Conservation (phyloP, 495 filamentous ascomycete genomes). For the Hypoxylon rickii region DNA sequence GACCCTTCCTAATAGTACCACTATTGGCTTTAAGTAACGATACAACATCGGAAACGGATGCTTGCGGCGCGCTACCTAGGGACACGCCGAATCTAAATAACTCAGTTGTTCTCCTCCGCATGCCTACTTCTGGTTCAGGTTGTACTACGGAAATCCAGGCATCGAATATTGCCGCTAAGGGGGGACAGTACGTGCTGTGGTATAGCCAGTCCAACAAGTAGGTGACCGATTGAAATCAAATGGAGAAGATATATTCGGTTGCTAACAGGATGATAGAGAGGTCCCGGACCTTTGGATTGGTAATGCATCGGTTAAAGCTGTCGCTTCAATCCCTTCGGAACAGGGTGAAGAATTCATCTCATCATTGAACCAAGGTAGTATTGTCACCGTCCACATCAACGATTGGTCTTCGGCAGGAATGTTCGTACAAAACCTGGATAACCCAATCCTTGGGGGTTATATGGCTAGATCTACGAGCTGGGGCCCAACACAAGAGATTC, state of each 20-base stretch:
- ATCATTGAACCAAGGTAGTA: constrained; percentile 33
- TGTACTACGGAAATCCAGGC: constrained; percentile 50
- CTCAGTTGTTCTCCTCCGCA: constrained; percentile 54
- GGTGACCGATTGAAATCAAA: no score
- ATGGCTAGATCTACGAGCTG: constrained; percentile 54
- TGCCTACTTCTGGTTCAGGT: constrained; percentile 34
- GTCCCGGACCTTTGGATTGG: constrained; percentile 24
- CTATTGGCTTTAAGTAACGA: constrained; percentile 53
- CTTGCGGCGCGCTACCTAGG: constrained; percentile 47
- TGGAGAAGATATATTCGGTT: no score
- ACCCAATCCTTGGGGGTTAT: constrained; percentile 43
- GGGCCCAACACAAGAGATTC: constrained; percentile 57
- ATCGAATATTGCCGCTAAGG: constrained; percentile 48
- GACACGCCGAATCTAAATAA: constrained; percentile 50
- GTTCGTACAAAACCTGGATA: constrained; percentile 35
- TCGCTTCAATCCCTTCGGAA: constrained; percentile 43
- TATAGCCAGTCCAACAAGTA: constrained; percentile 37
- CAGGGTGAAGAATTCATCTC: constrained; percentile 46
- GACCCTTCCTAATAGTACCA: constrained; percentile 13
- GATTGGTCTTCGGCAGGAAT: constrained; percentile 36
- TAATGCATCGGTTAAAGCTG: constrained; percentile 24
- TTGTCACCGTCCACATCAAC: constrained; percentile 42
- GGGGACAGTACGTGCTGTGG: constrained; percentile 56
- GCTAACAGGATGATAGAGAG: constrained; percentile 39
- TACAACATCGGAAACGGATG: constrained; percentile 45